phyloP scores from a whole-genome alignment of 1,139 yeast genomes.

The Saccharomycopsis hybrid region DNA sequence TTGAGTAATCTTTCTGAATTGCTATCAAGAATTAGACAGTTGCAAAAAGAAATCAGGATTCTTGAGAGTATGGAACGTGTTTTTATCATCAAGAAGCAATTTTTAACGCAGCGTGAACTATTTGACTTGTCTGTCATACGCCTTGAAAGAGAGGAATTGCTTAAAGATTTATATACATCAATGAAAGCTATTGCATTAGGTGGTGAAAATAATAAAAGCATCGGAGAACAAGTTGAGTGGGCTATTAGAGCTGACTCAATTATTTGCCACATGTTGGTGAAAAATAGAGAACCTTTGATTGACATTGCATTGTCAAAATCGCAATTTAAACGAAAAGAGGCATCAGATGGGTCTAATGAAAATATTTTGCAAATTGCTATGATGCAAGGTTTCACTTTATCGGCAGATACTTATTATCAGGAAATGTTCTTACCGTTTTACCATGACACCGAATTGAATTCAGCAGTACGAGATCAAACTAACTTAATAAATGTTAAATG shows the following conservation, averaged over 20 bases:
- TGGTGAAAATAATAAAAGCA: conserved; percentile 5
- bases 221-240: conserved; percentile 36
- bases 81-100: conserved; percentile 26
- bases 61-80: conserved; percentile 37
- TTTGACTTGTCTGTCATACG: conserved; percentile 24
- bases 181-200: conserved; percentile 45
- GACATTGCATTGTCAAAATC: conserved; percentile 67
- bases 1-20: conserved; percentile 47
- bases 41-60: conserved; percentile 46
- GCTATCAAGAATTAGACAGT: conserved; percentile 39
- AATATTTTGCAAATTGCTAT: conserved; percentile 54
- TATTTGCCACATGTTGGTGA: conserved; percentile 63
- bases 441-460: too few species aligned
- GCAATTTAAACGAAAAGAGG: conserved; percentile 51
- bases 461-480: neutral
- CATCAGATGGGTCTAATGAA: conserved; percentile 58
- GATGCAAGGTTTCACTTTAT: conserved; percentile 69
- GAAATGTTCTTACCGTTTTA: conserved; percentile 59
- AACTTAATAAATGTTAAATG: conserved; percentile 53
- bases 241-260: conserved; percentile 65
- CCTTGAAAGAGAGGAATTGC: conserved; percentile 46
- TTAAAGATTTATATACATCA: conserved; percentile 54
- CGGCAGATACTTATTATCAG: conserved; percentile 57
- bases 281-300: conserved; percentile 56
- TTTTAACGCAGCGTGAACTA: conserved; percentile 28